Evolutionary conservation across 2,329 filamentous ascomycete species (phyloP).

Genomic region (Pseudogymnoascus sp.): DNA sequence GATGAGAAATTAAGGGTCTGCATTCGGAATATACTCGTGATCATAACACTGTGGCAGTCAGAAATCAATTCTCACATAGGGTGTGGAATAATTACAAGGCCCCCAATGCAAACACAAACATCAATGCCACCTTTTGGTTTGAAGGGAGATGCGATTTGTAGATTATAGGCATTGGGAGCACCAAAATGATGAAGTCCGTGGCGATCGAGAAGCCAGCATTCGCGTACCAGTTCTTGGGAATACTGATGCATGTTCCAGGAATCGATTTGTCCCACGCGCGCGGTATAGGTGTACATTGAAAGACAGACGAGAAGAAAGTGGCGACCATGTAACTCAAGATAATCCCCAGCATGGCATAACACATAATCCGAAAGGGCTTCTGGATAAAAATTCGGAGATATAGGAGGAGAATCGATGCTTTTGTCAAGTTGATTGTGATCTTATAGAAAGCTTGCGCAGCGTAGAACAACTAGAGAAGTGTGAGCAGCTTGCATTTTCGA

Average conservation of each 20-base stretch:
- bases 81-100: conserved; percentile 24
- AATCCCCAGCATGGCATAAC: conserved; percentile 34
- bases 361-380: conserved; percentile 37
- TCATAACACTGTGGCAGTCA: conserved; percentile 20
- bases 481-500: not conserved
- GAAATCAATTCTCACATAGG: not conserved
- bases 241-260: conserved; percentile 36
- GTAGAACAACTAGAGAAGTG: conserved; percentile 37
- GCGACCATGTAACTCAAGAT: conserved; percentile 39
- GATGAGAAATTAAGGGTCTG: conserved; percentile 24
- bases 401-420: conserved; percentile 43
- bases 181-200: conserved; percentile 28
- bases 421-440: conserved; percentile 44
- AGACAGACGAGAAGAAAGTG: conserved; percentile 38
- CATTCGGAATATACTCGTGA: conserved; percentile 27
- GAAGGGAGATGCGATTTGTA: conserved; percentile 24
- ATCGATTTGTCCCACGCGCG: conserved; percentile 38
- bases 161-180: conserved; percentile 28
- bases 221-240: conserved; percentile 40
- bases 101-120: conserved; percentile 30
- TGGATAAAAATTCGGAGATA: conserved; percentile 47
- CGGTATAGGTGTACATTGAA: conserved; percentile 41
- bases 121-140: conserved; percentile 40
- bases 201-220: conserved; percentile 34
- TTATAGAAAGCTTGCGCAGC: conserved; percentile 47